Evolutionary conservation across 2,329 filamentous ascomycete species (phyloP).

Genomic region (Colletotrichum coccodes): DNA sequence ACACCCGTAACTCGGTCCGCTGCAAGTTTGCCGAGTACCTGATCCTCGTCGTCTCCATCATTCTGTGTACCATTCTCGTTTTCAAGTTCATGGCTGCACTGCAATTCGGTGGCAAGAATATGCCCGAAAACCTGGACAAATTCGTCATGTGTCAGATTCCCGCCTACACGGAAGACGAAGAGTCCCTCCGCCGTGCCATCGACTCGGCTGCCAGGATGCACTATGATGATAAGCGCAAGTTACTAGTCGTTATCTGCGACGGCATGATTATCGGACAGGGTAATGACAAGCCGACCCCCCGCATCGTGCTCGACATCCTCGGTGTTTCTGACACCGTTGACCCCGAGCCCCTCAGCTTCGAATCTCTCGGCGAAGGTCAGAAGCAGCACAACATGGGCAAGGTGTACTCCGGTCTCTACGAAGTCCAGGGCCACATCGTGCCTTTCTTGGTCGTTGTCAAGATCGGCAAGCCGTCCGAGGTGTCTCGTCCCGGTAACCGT

Average conservation of each 20-base stretch:
- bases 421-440: conserved; percentile 97
- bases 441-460: conserved; percentile 98
- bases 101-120: conserved; percentile 90
- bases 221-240: conserved; percentile 98
- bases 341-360: conserved; percentile 95
- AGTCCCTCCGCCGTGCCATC: conserved; percentile 94
- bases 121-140: conserved; percentile 97
- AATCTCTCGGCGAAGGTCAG: conserved; percentile 92
- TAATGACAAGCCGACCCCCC: conserved; percentile 93
- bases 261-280: conserved; percentile 99
- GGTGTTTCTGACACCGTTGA: conserved; percentile 94
- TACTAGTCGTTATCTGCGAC: conserved; percentile 92
- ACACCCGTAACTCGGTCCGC: conserved; percentile 86
- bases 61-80: conserved; percentile 83
- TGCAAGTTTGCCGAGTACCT: conserved; percentile 93
- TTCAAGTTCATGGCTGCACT: conserved; percentile 98
- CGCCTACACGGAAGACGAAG: conserved; percentile 98
- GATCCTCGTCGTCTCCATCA: conserved; percentile 82
- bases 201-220: conserved; percentile 95
- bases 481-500: conserved; percentile 93
- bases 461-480: conserved; percentile 96
- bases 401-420: conserved; percentile 96
- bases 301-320: conserved; percentile 96
- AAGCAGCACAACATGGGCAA: conserved; percentile 99
- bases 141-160: conserved; percentile 98